Conservation (phyloP, 306 rosid genomes). For the Potentilla sterilis region DNA sequence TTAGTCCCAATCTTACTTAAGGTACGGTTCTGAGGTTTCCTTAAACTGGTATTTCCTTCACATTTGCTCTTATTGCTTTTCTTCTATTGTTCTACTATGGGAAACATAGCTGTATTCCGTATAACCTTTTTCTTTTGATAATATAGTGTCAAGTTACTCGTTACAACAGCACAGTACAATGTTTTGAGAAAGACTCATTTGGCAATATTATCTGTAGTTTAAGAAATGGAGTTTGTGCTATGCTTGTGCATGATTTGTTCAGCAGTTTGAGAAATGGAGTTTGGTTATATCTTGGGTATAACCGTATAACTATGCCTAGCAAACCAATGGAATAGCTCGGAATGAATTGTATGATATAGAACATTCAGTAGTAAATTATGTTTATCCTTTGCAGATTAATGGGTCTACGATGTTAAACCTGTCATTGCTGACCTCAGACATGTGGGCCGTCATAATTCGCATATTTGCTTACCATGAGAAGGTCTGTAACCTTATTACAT, state of each 20-base stretch:
- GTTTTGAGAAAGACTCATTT: neutral
- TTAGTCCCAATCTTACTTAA: slow-evolving; percentile 81
- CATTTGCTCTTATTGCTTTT: neutral
- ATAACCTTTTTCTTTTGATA: neutral
- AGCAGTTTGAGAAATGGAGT: neutral
- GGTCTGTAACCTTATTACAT: slow-evolving; percentile 41
- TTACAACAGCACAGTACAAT: neutral
- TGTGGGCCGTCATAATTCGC: slow-evolving; percentile 96
- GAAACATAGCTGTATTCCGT: neutral
- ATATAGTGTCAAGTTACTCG: neutral
- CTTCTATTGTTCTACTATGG: neutral
- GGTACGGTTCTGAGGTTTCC: slow-evolving; percentile 45
- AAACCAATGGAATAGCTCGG: neutral
- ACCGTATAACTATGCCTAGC: neutral
- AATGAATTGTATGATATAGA: neutral
- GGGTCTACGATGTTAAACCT: slow-evolving; percentile 96
- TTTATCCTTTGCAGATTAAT: slow-evolving; percentile 50
- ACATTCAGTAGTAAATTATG: slow-evolving; percentile 14
- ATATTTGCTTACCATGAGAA: slow-evolving; percentile 80
- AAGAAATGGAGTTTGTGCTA: neutral
- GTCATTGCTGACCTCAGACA: slow-evolving; percentile 92
- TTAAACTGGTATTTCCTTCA: neutral
- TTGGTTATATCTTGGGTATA: neutral
- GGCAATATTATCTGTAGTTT: no score
- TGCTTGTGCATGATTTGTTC: slow-evolving; percentile 1